These are phyloP conservation scores for Lolium rigidum DNA, from an alignment of 176 grass and related monocot genomes.

Conservation along the genomic window DNA sequence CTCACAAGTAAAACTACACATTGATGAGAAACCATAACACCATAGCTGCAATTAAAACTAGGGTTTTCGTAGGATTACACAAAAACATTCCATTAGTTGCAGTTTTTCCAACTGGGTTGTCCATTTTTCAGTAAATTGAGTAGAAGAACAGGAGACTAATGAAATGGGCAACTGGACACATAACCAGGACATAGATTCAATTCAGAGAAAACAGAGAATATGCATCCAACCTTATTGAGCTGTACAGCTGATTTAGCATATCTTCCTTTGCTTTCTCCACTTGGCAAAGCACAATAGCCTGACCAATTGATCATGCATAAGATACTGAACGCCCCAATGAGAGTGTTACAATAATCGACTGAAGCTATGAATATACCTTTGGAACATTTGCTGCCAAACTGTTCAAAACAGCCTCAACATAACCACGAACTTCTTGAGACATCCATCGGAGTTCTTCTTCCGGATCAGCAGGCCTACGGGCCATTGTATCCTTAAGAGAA, in stretches of 20 bases:
- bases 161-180: neutral
- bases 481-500: slow-evolving; percentile 64
- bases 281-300: slow-evolving; percentile 91
- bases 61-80: slow-evolving; percentile 2
- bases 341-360: slow-evolving; percentile 26
- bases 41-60: neutral
- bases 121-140: neutral
- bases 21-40: neutral
- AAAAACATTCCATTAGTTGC: neutral
- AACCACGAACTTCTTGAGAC: slow-evolving; percentile 99
- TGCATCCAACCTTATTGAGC: slow-evolving; percentile 66
- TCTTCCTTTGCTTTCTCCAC: slow-evolving; percentile 91
- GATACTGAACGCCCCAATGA: slow-evolving; percentile 13
- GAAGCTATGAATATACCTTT: slow-evolving; percentile 59
- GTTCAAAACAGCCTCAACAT: slow-evolving; percentile 96
- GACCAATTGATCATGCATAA: slow-evolving; percentile 39
- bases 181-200: slow-evolving; percentile 12
- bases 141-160: neutral
- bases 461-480: slow-evolving; percentile 86
- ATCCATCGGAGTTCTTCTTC: slow-evolving; percentile 99
- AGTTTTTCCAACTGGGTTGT: slow-evolving; percentile 22
- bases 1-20: neutral
- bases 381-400: slow-evolving; percentile 98
- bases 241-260: slow-evolving; percentile 84
- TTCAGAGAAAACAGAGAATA: slow-evolving; percentile 36